Percentiles rank a stretch among this genome's conserved stretches.
Evolutionary conservation across 2,329 filamentous ascomycete species (phyloP).

Genomic region (Clonostachys rhizophaga): DNA sequence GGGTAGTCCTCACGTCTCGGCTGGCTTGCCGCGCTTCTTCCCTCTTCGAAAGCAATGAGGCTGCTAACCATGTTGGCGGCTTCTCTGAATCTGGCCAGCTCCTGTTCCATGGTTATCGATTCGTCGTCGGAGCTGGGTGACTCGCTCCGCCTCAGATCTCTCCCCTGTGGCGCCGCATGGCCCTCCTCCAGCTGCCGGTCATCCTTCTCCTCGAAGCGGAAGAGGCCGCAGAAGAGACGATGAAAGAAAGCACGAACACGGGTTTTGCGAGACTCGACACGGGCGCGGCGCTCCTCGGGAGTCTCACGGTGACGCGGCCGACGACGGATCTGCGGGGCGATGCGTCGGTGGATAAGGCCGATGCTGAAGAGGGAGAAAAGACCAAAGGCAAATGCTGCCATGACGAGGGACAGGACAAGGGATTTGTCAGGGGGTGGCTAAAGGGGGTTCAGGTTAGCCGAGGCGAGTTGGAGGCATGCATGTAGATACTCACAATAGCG

Average conservation of each 20-base stretch:
- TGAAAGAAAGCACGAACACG: constrained; percentile 15
- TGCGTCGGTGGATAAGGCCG: constrained; percentile 13
- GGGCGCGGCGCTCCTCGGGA: constrained; percentile 15
- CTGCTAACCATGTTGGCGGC: constrained; percentile 39
- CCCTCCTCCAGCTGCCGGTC: constrained; percentile 1
- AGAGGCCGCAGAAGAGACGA: constrained; percentile 20
- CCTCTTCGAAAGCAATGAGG: constrained; percentile 38
- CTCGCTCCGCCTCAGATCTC: neutral
- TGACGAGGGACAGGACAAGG: constrained; percentile 13
- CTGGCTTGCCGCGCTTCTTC: constrained; percentile 5
- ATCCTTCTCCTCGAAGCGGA: constrained; percentile 21
- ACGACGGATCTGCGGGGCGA: constrained; percentile 11
- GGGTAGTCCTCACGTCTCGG: constrained; percentile 5
- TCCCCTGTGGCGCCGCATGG: neutral
- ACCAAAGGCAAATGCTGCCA: constrained; percentile 13
- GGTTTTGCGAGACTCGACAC: constrained; percentile 14
- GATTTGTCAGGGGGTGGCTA: constrained; percentile 4
- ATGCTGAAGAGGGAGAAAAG: constrained; percentile 16
- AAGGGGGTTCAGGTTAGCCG: constrained; percentile 3
- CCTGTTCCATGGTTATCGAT: constrained; percentile 34
- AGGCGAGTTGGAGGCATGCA: neutral
- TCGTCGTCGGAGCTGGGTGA: constrained; percentile 7
- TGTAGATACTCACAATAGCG: neutral
- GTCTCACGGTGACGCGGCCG: constrained; percentile 14
- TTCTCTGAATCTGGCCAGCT: constrained; percentile 40